These are phyloP conservation scores for Xylaria sp. DNA, from an alignment of 2,329 filamentous ascomycete species.

Conservation along the genomic window DNA sequence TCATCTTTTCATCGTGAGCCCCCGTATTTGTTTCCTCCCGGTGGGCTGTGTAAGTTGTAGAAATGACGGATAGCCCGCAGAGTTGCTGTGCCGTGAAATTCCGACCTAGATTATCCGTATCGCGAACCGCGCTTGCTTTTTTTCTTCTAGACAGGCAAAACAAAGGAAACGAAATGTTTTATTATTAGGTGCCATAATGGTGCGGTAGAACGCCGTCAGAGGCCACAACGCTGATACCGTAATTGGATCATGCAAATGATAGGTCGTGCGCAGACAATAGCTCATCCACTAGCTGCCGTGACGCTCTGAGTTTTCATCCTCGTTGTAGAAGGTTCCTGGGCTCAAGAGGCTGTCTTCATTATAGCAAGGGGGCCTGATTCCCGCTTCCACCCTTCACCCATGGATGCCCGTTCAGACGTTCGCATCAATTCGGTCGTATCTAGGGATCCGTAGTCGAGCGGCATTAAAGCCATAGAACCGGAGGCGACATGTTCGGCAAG, in stretches of 20 bases:
- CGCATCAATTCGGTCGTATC: background rate
- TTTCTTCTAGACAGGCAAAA: background rate
- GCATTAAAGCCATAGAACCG: background rate
- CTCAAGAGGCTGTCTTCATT: background rate
- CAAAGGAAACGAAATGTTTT: conserved; percentile 1
- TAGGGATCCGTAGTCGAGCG: background rate
- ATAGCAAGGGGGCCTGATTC: background rate
- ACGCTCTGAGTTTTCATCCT: background rate
- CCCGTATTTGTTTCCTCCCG: background rate
- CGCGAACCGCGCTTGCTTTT: background rate
- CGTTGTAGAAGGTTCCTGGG: background rate
- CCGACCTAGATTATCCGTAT: background rate
- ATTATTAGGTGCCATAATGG: background rate
- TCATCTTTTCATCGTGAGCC: background rate
- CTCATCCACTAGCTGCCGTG: background rate
- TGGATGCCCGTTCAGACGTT: background rate
- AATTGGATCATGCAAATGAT: background rate
- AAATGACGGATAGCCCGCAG: background rate
- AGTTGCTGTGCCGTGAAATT: background rate
- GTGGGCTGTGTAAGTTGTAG: background rate
- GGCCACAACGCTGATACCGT: background rate
- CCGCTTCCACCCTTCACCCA: background rate
- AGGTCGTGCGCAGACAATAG: background rate
- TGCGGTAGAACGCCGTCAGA: background rate
- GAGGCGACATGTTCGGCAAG: background rate